Evolutionary conservation across 805 yeast species (phyloP).

Genomic region (Naumovozyma dairenensis): DNA sequence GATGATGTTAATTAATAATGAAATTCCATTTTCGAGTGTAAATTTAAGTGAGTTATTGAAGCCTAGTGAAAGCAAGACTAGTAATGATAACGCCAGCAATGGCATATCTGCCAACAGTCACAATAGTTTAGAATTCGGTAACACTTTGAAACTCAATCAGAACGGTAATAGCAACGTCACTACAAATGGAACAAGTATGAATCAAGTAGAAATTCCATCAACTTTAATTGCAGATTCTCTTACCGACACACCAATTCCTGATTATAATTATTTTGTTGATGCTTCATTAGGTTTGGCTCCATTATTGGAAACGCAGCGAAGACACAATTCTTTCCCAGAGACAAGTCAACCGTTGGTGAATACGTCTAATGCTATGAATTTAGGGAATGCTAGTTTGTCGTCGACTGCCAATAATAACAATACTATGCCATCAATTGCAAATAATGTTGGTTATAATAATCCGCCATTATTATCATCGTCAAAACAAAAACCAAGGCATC

Average conservation of each 20-base stretch:
- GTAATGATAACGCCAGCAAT: background rate
- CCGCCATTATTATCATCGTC: too few species aligned
- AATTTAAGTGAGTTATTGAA: constrained; percentile 3
- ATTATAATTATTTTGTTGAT: constrained; percentile 64
- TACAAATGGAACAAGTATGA: background rate
- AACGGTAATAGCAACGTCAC: background rate
- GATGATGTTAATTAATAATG: constrained; percentile 9
- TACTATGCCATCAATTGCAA: too few species aligned
- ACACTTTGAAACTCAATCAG: too few species aligned
- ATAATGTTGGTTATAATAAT: too few species aligned
- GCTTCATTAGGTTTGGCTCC: constrained; percentile 72
- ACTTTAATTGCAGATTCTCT: too few species aligned
- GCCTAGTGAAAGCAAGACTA: background rate
- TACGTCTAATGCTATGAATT: too few species aligned
- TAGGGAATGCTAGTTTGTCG: too few species aligned
- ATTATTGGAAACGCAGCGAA: constrained; percentile 44
- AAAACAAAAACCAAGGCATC: background rate
- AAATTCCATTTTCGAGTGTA: constrained; percentile 5
- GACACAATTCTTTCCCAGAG: too few species aligned
- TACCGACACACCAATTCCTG: too few species aligned
- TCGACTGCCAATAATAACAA: too few species aligned
- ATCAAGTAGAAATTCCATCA: too few species aligned
- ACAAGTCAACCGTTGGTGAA: too few species aligned
- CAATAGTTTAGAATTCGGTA: background rate
- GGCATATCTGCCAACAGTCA: background rate